Evolutionary conservation across 2,329 filamentous ascomycete species (phyloP), one percentile per base, ranked within the genome.

Genomic region (Colletotrichum sp.): DNA sequence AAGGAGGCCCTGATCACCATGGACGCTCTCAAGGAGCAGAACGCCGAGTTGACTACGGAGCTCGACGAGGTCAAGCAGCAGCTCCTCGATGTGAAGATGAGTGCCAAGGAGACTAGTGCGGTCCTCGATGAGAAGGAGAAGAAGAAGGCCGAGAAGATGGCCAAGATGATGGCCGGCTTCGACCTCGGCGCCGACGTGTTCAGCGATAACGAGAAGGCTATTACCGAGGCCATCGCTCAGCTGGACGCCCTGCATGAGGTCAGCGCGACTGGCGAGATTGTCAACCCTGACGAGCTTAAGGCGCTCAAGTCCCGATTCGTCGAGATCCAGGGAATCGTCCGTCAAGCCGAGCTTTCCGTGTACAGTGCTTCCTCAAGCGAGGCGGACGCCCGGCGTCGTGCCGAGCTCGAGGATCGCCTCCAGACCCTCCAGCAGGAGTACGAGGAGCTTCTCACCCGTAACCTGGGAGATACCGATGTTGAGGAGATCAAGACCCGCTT

Each of bases 151-250:
- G 97, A 99, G 86, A 97, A 97, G 85, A 99, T 99, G 97, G 97
- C 97, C 57, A 94, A 98, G 89, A 99, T 99, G 97, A 98, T 99
- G 96, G 97, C 97, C 73, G 95, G 96, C 5, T 98, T 99, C 79
- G 96, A 99, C 80, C 90, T 99, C 38, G 96, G 95, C 58, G 93
- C 94, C 63, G 96, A 98, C 72, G 93, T 97, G 36, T 98, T 98
- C 83, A 98, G 95, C 78, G 94, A 97, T 72, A 98, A 98, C 78
- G 97, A 99, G 83, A 91, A 93, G 76, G 93, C 92, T 65, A 94
- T 99, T 72, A 92, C 94, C 73, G 92, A 94, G 76, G 93, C 95
- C 76, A 96, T 98, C 78, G 91, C 95, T 78, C 93, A 94, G 79
- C 88, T 98, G 34, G 95, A 98, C 78, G 87, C 90, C 15, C 87